These are phyloP conservation scores for Lanmaoa pseudosensibilis DNA, from an alignment of 768 basidiomycete species.

Conservation along the genomic window DNA sequence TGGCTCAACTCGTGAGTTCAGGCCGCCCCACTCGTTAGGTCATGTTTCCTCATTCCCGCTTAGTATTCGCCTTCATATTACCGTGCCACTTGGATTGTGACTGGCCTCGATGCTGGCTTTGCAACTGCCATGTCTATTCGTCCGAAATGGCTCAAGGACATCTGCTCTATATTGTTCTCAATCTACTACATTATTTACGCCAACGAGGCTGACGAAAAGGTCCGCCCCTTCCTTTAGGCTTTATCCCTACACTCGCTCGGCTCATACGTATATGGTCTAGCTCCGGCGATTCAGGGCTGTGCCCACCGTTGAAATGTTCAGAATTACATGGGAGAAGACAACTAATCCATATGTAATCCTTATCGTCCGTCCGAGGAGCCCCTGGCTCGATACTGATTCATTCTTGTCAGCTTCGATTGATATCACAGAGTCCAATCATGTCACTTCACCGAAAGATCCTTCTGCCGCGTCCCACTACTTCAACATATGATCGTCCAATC, in stretches of 20 bases:
- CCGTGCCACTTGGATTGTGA: constrained; percentile 92
- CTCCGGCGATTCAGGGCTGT: constrained; percentile 89
- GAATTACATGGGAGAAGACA: constrained; percentile 96
- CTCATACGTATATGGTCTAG: constrained; percentile 40
- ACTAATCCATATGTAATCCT: constrained; percentile 78
- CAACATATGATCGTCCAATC: constrained; percentile 78
- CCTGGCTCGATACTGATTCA: constrained; percentile 8
- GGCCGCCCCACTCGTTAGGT: neutral
- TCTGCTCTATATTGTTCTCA: constrained; percentile 83
- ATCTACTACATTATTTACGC: constrained; percentile 88
- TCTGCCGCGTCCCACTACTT: constrained; percentile 78
- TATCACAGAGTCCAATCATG: constrained; percentile 55
- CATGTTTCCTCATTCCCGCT: constrained; percentile 5
- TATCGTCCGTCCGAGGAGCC: constrained; percentile 25
- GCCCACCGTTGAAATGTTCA: constrained; percentile 94
- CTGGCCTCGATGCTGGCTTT: constrained; percentile 96
- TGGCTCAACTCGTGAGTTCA: constrained; percentile 74
- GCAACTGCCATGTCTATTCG: constrained; percentile 93
- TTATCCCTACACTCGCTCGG: neutral
- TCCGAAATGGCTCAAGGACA: constrained; percentile 87
- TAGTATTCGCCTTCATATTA: constrained; percentile 93
- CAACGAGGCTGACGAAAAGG: constrained; percentile 95
- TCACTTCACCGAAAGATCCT: constrained; percentile 70
- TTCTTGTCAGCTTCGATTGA: constrained; percentile 58
- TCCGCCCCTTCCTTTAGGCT: constrained; percentile 32